Evolutionary conservation across 495 filamentous ascomycete species (phyloP).

Genomic region (Neurospora hispaniola): DNA sequence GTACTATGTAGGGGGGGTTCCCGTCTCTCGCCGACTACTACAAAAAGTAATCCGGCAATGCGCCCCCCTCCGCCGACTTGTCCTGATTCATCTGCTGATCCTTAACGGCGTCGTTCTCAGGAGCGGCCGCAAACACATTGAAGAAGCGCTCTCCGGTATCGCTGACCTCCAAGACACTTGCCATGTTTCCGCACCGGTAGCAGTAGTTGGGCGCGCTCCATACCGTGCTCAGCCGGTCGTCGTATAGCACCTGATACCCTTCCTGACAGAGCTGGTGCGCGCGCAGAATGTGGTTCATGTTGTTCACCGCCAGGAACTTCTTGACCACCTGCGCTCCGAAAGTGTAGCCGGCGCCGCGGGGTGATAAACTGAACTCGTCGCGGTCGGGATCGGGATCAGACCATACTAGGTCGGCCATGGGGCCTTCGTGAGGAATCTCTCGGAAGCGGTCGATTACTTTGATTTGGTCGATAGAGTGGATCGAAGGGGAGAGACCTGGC

Average conservation of each 20-base stretch:
- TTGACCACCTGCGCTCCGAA: slow-evolving; percentile 95
- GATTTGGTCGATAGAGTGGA: slow-evolving; percentile 98
- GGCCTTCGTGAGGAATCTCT: slow-evolving; percentile 95
- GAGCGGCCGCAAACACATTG: slow-evolving; percentile 94
- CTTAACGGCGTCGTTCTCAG: slow-evolving; percentile 84
- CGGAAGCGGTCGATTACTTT: slow-evolving; percentile 98
- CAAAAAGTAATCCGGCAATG: slow-evolving; percentile 47
- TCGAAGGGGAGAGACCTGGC: slow-evolving; percentile 75
- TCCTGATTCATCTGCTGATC: slow-evolving; percentile 21
- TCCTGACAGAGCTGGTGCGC: slow-evolving; percentile 97
- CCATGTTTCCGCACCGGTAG: slow-evolving; percentile 93
- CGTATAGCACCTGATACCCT: slow-evolving; percentile 90
- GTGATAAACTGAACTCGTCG: slow-evolving; percentile 91
- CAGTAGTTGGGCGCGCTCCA: slow-evolving; percentile 98
- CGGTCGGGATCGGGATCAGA: slow-evolving; percentile 91
- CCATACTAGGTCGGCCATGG: slow-evolving; percentile 99
- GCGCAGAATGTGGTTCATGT: slow-evolving; percentile 90
- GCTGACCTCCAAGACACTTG: slow-evolving; percentile 90
- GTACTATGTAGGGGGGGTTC: background rate
- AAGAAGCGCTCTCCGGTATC: slow-evolving; percentile 85
- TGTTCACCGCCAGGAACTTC: slow-evolving; percentile 94
- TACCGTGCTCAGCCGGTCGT: slow-evolving; percentile 86
- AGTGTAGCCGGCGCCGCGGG: slow-evolving; percentile 89
- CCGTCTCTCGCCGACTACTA: slow-evolving; percentile 10
- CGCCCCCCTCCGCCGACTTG: slow-evolving; percentile 39